Evolutionary conservation across 2,329 filamentous ascomycete species (phyloP).

Genomic region (Aspergillus quadrilineatus): DNA sequence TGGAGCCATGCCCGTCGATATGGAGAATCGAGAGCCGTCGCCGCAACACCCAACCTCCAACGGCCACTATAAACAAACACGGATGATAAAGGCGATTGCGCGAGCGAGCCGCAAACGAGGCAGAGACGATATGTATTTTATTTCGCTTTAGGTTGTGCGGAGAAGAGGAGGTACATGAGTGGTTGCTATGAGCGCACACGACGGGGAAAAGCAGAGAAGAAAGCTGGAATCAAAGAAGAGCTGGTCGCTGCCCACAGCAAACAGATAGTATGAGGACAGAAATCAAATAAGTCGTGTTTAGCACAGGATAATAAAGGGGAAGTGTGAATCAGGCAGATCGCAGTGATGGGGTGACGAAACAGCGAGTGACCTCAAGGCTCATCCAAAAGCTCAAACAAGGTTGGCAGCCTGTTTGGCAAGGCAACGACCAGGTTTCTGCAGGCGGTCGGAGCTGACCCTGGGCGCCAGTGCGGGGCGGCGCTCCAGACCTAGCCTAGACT

Average conservation of each 20-base stretch:
- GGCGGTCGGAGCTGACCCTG: conserved; percentile 10
- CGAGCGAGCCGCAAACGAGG: neutral
- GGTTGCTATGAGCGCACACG: conserved; percentile 10
- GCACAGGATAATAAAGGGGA: neutral
- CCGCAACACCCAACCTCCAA: conserved; percentile 1
- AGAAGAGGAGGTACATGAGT: conserved; percentile 2
- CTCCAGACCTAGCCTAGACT: conserved; percentile 11
- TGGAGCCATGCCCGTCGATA: conserved; percentile 21
- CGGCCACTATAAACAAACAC: neutral
- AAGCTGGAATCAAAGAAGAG: neutral
- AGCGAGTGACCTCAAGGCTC: conserved; percentile 7
- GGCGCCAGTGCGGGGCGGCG: conserved; percentile 15
- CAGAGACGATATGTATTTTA: neutral
- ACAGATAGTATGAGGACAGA: neutral
- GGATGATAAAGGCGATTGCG: neutral
- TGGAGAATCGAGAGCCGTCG: conserved; percentile 3
- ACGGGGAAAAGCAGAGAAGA: conserved; percentile 3
- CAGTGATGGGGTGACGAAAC: conserved; percentile 19
- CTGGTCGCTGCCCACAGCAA: neutral
- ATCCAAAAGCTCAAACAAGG: conserved; percentile 15
- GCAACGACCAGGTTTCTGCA: conserved; percentile 10
- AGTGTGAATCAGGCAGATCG: neutral
- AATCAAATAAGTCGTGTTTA: neutral
- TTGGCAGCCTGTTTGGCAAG: conserved; percentile 17
- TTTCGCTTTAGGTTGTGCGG: neutral